Conservation (phyloP, 345 rosid genomes). For the Ceriops tagal region DNA sequence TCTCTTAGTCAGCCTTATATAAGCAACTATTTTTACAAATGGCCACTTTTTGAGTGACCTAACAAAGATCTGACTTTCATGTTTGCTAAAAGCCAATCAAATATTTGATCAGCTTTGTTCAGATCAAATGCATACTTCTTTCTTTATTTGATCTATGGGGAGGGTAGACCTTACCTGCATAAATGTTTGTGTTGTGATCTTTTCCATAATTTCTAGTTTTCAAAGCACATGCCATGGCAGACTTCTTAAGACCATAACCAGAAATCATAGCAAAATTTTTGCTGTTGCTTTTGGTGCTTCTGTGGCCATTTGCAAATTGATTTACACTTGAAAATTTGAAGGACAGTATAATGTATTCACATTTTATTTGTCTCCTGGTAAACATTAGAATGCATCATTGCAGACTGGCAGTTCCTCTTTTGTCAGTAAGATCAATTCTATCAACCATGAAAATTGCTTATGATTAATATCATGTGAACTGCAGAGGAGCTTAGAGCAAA, state of each 20-base stretch:
- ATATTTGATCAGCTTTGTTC: too few species aligned
- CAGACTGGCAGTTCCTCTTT: background rate
- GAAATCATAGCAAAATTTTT: background rate
- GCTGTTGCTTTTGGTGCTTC: background rate
- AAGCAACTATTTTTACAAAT: too few species aligned
- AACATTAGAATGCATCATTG: background rate
- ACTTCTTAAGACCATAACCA: background rate
- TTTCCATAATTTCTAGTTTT: background rate
- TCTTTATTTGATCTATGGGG: too few species aligned
- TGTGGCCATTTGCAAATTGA: background rate
- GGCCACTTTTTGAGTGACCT: too few species aligned
- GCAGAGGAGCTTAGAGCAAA: constrained; percentile 92
- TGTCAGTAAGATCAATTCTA: background rate
- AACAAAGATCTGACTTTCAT: too few species aligned
- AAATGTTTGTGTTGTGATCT: too few species aligned
- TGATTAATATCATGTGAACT: constrained; percentile 23
- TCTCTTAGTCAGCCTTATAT: too few species aligned
- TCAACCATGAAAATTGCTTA: constrained; percentile 1
- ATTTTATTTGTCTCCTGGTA: background rate
- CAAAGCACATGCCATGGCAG: background rate
- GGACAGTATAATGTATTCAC: background rate
- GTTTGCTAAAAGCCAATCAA: too few species aligned
- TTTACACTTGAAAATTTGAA: constrained; percentile 2
- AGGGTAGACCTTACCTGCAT: too few species aligned
- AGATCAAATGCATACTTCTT: too few species aligned